Conservation (phyloP, 2,329 filamentous ascomycete genomes). For the Penicillium brevicompactum region DNA sequence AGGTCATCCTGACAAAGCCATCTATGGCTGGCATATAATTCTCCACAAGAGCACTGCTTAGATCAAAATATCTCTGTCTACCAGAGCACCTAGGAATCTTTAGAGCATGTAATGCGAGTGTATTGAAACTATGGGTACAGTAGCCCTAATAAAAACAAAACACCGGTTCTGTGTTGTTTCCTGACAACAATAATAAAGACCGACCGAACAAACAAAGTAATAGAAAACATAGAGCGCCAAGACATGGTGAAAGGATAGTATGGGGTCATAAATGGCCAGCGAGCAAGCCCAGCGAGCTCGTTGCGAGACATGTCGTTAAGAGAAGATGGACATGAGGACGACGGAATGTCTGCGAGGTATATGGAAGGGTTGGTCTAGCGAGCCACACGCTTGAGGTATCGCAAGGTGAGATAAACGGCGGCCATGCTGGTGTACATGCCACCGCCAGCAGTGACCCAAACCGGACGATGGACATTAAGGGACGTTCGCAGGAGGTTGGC, state of each 20-base stretch:
- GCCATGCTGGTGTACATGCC: slow-evolving; percentile 35
- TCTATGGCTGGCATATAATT: no score
- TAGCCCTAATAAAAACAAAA: slow-evolving; percentile 21
- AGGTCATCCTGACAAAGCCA: slow-evolving; percentile 8
- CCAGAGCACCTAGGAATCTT: not conserved
- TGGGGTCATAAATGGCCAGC: not conserved
- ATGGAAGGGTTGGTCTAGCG: slow-evolving; percentile 7
- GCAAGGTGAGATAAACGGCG: slow-evolving; percentile 35
- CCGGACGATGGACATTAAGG: slow-evolving; percentile 34
- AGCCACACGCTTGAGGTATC: slow-evolving; percentile 29
- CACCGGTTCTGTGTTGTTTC: slow-evolving; percentile 17
- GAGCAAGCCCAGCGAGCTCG: not conserved
- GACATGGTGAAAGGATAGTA: slow-evolving; percentile 5
- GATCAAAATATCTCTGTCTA: no score
- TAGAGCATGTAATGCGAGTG: not conserved
- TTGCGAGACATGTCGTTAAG: not conserved
- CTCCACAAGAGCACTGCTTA: no score
- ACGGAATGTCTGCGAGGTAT: not conserved
- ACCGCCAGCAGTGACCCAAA: slow-evolving; percentile 35
- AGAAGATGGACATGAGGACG: slow-evolving; percentile 1
- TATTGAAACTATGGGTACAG: slow-evolving; percentile 21
- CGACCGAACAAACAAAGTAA: slow-evolving; percentile 20
- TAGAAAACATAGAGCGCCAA: slow-evolving; percentile 5
- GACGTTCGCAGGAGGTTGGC: slow-evolving; percentile 32
- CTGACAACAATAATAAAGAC: slow-evolving; percentile 11